Conservation (phyloP, 306 rosid genomes). For the Cucurbita moschata region DNA sequence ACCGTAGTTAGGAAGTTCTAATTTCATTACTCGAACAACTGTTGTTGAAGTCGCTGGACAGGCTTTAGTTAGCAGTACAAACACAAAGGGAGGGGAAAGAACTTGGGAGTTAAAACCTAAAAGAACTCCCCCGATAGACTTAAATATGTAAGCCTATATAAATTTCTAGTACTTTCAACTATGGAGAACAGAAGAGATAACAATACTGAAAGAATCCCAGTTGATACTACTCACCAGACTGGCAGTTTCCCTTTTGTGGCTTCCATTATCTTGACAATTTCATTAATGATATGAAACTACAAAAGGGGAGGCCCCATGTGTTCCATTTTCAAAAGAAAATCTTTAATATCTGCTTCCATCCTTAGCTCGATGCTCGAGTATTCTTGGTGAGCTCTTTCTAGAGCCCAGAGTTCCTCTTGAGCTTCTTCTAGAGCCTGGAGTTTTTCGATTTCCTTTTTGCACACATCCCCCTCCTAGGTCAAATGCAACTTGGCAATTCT, state of each 20-base stretch:
- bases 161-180: background rate
- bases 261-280: too few relatives aligned
- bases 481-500: conserved; percentile 48
- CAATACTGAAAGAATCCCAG: background rate
- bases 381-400: conserved; percentile 58
- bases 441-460: conserved; percentile 43
- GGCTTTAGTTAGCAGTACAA: background rate
- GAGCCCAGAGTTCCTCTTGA: conserved; percentile 30
- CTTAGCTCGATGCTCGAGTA: conserved; percentile 66
- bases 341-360: conserved; percentile 77
- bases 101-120: background rate
- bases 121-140: background rate
- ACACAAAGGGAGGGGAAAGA: background rate
- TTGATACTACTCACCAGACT: conserved; percentile 18
- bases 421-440: background rate
- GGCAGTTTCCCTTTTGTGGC: conserved; percentile 46
- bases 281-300: too few relatives aligned
- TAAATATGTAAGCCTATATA: background rate
- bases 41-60: background rate
- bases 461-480: conserved; percentile 49
- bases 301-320: background rate
- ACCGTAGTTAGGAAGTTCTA: background rate
- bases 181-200: background rate
- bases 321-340: conserved; percentile 77
- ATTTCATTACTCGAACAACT: background rate